Evolutionary conservation across 2,329 filamentous ascomycete species (phyloP).

Genomic region (Trichoderma sp.): DNA sequence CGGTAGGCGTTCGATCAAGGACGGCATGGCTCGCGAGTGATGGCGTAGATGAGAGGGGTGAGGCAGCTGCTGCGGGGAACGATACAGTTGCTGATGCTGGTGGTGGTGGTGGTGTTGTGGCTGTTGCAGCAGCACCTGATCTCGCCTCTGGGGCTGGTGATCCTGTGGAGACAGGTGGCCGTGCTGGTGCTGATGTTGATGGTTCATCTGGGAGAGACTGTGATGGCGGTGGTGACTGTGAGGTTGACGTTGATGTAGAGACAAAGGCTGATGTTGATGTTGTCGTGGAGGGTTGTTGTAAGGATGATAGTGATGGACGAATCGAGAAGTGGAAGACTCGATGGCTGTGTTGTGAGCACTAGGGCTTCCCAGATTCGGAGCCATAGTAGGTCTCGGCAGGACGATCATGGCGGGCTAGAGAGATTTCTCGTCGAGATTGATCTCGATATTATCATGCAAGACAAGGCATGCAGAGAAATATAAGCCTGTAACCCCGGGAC

Average conservation of each 20-base stretch:
- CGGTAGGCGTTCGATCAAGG: constrained; percentile 41
- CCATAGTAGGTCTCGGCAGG: constrained; percentile 34
- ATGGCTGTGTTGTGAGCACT: constrained; percentile 23
- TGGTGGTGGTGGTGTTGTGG: not conserved
- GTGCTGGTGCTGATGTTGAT: constrained; percentile 1
- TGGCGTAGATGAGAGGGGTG: constrained; percentile 28
- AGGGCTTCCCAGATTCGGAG: constrained; percentile 31
- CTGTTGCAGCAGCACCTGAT: constrained; percentile 2
- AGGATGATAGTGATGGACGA: constrained; percentile 15
- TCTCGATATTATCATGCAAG: constrained; percentile 36
- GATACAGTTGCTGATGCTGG: constrained; percentile 5
- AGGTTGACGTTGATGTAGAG: constrained; percentile 4
- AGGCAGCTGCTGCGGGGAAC: constrained; percentile 1
- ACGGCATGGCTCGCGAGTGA: constrained; percentile 32
- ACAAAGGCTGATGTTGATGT: constrained; percentile 3
- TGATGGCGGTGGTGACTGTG: not conserved
- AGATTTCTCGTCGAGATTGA: constrained; percentile 30
- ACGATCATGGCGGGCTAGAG: constrained; percentile 37
- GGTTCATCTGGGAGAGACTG: not conserved
- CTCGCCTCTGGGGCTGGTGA: not conserved
- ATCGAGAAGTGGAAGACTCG: constrained; percentile 19
- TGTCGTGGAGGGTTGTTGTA: constrained; percentile 21
- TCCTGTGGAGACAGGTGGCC: not conserved
- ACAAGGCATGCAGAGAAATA: constrained; percentile 30
- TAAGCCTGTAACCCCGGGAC: constrained; percentile 32